A percentile compares a stretch with the other conserved stretches of the same genome.
Conservation (phyloP, 192 early-diverging fungal species). For the Backusella tarrabulga region DNA sequence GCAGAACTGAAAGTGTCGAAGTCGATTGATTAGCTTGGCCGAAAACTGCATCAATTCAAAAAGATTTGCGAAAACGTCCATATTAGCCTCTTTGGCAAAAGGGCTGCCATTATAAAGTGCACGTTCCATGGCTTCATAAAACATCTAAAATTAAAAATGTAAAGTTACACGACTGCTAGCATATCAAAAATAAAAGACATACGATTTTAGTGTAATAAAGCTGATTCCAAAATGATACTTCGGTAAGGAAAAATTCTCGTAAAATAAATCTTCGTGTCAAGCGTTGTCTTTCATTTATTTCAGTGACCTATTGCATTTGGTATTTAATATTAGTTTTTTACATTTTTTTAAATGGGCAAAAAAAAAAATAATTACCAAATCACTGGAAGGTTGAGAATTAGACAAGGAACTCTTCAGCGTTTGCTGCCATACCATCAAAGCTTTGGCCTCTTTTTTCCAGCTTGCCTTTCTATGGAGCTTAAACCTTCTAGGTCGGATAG, state of each 20-base stretch:
- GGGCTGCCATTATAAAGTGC: conserved; percentile 8
- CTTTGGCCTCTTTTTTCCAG: conserved; percentile 11
- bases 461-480: conserved; percentile 1
- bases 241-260: conserved; percentile 25
- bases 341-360: not conserved
- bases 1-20: not conserved
- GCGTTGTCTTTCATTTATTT: conserved; percentile 4
- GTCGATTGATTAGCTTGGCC: not conserved
- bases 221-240: conserved; percentile 40
- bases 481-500: conserved; percentile 4
- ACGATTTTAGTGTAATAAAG: conserved; percentile 36
- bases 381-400: not conserved
- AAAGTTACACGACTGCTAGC: not conserved
- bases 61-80: conserved; percentile 16
- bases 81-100: not conserved
- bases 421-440: conserved; percentile 11
- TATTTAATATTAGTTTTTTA: not conserved
- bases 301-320: not conserved
- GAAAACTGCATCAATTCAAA: conserved; percentile 21
- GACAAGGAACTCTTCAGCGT: not conserved
- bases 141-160: conserved; percentile 26
- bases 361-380: not conserved
- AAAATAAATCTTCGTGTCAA: conserved; percentile 26
- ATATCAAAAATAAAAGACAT: conserved; percentile 6
- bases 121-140: conserved; percentile 32